phyloP scores from a whole-genome alignment of 768 basidiomycete genomes.

The Mycena galopus region DNA sequence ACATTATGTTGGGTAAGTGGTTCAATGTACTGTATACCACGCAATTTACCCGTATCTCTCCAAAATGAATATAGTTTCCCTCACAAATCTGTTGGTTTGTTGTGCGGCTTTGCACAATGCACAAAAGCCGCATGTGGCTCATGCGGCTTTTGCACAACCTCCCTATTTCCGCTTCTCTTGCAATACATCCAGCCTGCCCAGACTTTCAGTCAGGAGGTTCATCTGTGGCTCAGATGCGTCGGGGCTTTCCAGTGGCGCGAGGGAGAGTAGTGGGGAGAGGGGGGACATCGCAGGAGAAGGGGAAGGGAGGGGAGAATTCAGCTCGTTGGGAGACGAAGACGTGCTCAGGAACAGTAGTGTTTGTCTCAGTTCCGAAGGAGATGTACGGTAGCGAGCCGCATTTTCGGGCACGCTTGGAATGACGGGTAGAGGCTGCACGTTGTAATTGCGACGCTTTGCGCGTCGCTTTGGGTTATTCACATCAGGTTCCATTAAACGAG shows the following conservation, averaged over 20 bases:
- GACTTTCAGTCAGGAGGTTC: not conserved
- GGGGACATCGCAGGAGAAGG: not conserved
- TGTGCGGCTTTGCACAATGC: too few species aligned
- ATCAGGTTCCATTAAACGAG: too few species aligned
- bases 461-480: not conserved
- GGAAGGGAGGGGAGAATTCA: not conserved
- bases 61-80: too few species aligned
- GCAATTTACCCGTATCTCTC: too few species aligned
- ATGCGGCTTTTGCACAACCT: too few species aligned
- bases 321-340: too few species aligned
- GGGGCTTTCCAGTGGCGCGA: not conserved
- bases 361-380: not conserved
- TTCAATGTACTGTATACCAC: too few species aligned
- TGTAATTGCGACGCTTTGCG: not conserved
- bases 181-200: not conserved
- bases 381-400: not conserved
- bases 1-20: too few species aligned
- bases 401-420: not conserved
- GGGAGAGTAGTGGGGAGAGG: not conserved
- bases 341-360: too few species aligned
- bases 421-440: not conserved
- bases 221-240: not conserved
- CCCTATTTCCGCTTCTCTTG: not conserved
- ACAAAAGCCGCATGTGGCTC: too few species aligned
- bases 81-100: too few species aligned